Base-by-base conservation (phyloP, 495 filamentous ascomycete species). In the Aspergillus heteromorphus region DNA sequence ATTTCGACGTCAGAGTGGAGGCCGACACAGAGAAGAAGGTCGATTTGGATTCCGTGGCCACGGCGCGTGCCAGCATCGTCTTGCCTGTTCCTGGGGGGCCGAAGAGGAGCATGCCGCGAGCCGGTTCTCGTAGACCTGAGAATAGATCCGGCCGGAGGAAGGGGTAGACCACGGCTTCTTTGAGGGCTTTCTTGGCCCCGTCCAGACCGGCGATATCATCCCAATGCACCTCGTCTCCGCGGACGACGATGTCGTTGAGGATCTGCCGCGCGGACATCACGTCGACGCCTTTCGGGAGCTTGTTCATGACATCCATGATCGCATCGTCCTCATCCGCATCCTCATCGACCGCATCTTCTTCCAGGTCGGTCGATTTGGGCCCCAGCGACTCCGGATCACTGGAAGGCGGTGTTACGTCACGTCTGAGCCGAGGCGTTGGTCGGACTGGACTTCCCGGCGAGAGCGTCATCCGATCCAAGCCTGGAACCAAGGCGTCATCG, bases 11-110 rank as follows among this genome's bases (percentile, higher is more conserved):
- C 40, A 99, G 75, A 55, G 87, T 95, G 58, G 89, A 95, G 9
- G 93, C 89, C 1, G 89, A 95, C 34, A 99, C 95, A 27, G 91
- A 92, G 71, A 99, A 99, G 72, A 99, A 99, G 0, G 95, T 97
- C 5, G 90, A 95, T 64, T 86, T 85, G 23, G 88, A 93, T 68
- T 97, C 95, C 0, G 95, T 97, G 2, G 93, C 93, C 4, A 97
- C 93, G 18, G 92, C 92, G 49, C 93, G 79, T 1, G 93, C 93
- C 7, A 99, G 79, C 93, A 99, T 99, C 1, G 93, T 99, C 70
- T 99, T 97, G 40, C 93, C 93, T 0, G 93, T 99, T 9, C 93
- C 93, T 0, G 93, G 93, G 11, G 93, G 93, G 1, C 93, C 93
- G 64, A 99, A 99, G 4, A 99, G 81, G 2, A 99, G 77, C 90